These are phyloP conservation scores for Arabis alpina DNA, from an alignment of 345 rosid species.

Conservation along the genomic window DNA sequence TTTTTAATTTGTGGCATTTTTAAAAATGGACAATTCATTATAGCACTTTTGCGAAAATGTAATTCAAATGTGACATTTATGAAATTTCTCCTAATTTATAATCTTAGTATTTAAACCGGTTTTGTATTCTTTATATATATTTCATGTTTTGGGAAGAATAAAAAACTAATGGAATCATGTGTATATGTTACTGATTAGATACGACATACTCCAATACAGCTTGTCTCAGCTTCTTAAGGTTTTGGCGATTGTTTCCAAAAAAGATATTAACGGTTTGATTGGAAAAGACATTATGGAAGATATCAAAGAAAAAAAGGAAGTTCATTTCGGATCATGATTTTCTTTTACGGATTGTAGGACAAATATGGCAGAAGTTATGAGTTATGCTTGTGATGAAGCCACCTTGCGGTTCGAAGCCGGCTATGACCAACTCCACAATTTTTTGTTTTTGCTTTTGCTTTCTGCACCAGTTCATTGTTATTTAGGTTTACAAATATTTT, in stretches of 20 bases:
- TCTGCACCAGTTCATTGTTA: no score
- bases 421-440: no score
- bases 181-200: background rate
- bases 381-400: conserved; percentile 1
- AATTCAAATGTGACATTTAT: no score
- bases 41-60: no score
- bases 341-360: conserved; percentile 17
- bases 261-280: background rate
- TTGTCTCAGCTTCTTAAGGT: background rate
- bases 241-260: background rate
- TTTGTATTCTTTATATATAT: background rate
- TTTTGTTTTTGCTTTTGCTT: no score
- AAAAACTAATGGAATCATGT: background rate
- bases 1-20: no score
- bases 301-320: conserved; percentile 23
- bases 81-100: no score
- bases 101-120: background rate
- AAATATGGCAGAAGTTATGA: background rate
- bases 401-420: background rate
- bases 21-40: no score
- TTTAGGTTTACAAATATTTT: no score
- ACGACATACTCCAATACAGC: background rate
- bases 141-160: background rate
- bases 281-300: conserved; percentile 19
- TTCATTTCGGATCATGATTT: background rate